Conservation (phyloP, 1,284 basidiomycete genomes). For the Phellopilus nigrolimitatus region DNA sequence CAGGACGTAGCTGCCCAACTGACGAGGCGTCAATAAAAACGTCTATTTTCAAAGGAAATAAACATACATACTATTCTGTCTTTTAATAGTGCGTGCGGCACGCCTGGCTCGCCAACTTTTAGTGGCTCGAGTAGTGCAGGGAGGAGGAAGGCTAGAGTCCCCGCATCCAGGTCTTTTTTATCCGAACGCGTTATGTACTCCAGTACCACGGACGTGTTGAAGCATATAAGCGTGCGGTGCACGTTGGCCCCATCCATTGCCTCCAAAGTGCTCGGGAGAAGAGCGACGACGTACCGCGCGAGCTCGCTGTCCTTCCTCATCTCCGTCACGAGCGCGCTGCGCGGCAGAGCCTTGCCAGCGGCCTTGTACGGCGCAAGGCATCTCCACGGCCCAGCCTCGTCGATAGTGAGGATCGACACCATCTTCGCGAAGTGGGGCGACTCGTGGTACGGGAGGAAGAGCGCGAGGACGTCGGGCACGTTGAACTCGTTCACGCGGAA, state of each 20-base stretch:
- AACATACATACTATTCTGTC: conserved; percentile 50
- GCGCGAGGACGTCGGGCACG: conserved; percentile 68
- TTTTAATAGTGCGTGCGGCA: conserved; percentile 29
- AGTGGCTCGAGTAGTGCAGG: conserved; percentile 59
- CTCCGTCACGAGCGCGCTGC: conserved; percentile 64
- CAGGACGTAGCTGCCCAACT: conserved; percentile 74
- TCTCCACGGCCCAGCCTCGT: conserved; percentile 45
- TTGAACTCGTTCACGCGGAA: conserved; percentile 98
- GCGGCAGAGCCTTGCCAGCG: conserved; percentile 65
- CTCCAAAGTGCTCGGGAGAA: conserved; percentile 57
- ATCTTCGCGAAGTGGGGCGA: conserved; percentile 94
- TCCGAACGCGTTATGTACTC: conserved; percentile 62
- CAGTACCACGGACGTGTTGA: conserved; percentile 79
- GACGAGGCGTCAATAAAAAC: neutral
- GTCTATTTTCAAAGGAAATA: neutral
- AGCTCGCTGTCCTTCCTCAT: conserved; percentile 72
- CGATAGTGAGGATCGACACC: conserved; percentile 79
- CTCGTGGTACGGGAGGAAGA: conserved; percentile 94
- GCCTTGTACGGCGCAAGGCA: conserved; percentile 77
- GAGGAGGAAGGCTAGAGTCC: conserved; percentile 54
- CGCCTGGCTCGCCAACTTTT: conserved; percentile 30
- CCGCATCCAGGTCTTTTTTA: conserved; percentile 55
- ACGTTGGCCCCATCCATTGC: conserved; percentile 26
- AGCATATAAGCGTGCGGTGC: conserved; percentile 77
- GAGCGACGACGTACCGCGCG: conserved; percentile 61